Base-by-base conservation (phyloP, 148 eudicot genomes). In the Drosera capensis region DNA sequence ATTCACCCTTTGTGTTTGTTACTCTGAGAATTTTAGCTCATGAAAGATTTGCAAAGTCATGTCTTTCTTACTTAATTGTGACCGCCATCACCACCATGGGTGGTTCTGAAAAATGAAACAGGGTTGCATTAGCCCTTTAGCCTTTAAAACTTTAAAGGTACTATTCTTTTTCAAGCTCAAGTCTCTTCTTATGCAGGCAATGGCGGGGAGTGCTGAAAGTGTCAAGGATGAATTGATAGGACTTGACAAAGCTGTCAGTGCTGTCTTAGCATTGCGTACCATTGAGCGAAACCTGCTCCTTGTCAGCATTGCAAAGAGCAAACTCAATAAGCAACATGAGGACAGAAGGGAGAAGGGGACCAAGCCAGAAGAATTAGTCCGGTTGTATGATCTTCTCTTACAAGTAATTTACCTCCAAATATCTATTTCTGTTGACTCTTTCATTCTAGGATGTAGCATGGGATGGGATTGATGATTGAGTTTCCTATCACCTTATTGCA, bases 311-410 rank as follows among this genome's bases (percentile, higher is more conserved):
- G 93, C 87, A 45, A 90, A 84, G 59, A 80, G 87, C 63, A 90
- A 84, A 58, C 78, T 86, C 48, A 71, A 54, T 18, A 81, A 65
- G 67, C 62, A 30, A 52, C 83, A 78, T 50, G 95, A 78, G 57
- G 96, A 81, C 25, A 86, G 73, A 64, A 86, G 55, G 66, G 87
- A 81, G 53, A 78, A 72, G 54, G 68, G 71, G 25, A 75, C 95
- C 45, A 88, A 84, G 60, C 93, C 97, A 8, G 97, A 88, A 70
- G 97, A 88, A 67, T 87, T 88, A 68, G 94, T 88, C 50, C 75
- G 94, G 48, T 49, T 88, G 54, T 84, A 71, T 57, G 92, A 88
- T 71, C 83, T 88, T 36, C 67, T 84, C 23, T 62, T 80, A 48
- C 97, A 83, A 74, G 97, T 84, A 63, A 75, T 44, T 39, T 3